These are phyloP conservation scores for Corylus avellana DNA, from an alignment of 306 rosid species.

Conservation along the genomic window DNA sequence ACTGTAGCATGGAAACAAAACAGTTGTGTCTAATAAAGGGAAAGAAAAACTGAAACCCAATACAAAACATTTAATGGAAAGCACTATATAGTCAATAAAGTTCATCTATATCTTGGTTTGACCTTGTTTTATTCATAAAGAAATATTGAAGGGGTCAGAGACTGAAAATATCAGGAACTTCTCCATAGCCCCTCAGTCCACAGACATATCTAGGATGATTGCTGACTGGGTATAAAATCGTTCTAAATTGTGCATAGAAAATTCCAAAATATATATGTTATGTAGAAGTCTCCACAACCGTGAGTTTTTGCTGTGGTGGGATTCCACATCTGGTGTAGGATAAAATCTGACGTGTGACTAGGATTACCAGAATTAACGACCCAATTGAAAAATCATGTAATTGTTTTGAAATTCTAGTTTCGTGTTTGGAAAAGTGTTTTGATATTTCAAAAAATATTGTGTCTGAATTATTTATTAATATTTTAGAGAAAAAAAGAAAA, in stretches of 20 bases:
- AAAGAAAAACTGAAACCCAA: slow-evolving; percentile 20
- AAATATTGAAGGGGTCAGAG: slow-evolving; percentile 20
- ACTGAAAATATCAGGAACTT: slow-evolving; percentile 9
- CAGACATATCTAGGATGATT: background rate
- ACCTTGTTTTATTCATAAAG: slow-evolving; percentile 10
- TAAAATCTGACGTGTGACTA: slow-evolving; percentile 24
- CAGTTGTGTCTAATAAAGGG: background rate
- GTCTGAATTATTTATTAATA: too few relatives aligned
- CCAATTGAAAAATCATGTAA: slow-evolving; percentile 4
- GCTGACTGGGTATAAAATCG: slow-evolving; percentile 25
- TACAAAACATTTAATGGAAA: slow-evolving; percentile 4
- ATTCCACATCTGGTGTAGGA: slow-evolving; percentile 33
- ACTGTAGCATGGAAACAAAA: slow-evolving; percentile 22
- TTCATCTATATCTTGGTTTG: slow-evolving; percentile 21
- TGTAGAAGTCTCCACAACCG: background rate
- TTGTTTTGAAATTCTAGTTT: too few relatives aligned
- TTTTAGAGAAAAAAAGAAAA: too few relatives aligned
- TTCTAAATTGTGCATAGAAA: slow-evolving; percentile 29
- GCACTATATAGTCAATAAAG: slow-evolving; percentile 18
- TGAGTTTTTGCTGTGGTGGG: slow-evolving; percentile 9
- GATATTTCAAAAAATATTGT: too few relatives aligned
- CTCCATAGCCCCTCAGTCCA: background rate
- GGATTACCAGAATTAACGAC: slow-evolving; percentile 61
- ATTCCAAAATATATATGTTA: background rate
- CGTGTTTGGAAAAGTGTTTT: too few relatives aligned